Evolutionary conservation across 768 basidiomycete genomes (phyloP).

Genomic region (Termitomyces sp.): DNA sequence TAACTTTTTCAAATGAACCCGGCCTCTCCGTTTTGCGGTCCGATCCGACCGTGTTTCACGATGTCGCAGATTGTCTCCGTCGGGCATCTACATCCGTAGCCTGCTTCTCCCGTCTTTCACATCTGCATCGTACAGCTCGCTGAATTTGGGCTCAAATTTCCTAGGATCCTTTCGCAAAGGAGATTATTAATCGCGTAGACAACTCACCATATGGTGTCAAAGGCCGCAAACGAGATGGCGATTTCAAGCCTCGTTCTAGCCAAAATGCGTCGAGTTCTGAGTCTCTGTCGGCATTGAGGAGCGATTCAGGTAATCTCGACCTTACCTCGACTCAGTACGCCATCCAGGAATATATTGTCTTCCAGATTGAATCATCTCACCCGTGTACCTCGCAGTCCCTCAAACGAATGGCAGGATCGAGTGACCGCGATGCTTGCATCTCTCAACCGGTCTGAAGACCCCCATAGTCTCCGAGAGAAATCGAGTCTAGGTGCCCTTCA

Average conservation of each 20-base stretch:
- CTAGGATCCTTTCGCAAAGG: slow-evolving; percentile 73
- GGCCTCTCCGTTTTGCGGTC: not conserved
- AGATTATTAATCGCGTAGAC: slow-evolving; percentile 81
- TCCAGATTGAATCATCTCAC: slow-evolving; percentile 1
- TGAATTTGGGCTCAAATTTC: slow-evolving; percentile 7
- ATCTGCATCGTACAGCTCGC: not conserved
- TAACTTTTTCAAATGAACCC: not conserved
- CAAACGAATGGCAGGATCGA: slow-evolving; percentile 80
- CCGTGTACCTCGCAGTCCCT: slow-evolving; percentile 44
- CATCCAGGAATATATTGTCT: not conserved
- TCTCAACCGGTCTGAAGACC: not conserved
- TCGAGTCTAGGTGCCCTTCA: slow-evolving; percentile 2
- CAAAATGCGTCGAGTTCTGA: slow-evolving; percentile 20
- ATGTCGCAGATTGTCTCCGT: not conserved
- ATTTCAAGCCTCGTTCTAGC: slow-evolving; percentile 16
- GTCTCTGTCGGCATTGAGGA: slow-evolving; percentile 16
- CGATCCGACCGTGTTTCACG: slow-evolving; percentile 10
- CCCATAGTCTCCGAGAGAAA: slow-evolving; percentile 1
- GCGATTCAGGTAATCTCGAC: slow-evolving; percentile 29
- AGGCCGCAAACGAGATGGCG: slow-evolving; percentile 51
- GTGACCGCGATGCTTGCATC: slow-evolving; percentile 38
- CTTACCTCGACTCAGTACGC: slow-evolving; percentile 62
- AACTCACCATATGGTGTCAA: slow-evolving; percentile 73
- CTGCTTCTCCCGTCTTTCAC: not conserved
- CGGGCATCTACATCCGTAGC: not conserved